Evolutionary conservation across 176 grass and related monocot species (phyloP), one percentile per base, ranked within the genome.

Genomic region (Juncus inflexus): DNA sequence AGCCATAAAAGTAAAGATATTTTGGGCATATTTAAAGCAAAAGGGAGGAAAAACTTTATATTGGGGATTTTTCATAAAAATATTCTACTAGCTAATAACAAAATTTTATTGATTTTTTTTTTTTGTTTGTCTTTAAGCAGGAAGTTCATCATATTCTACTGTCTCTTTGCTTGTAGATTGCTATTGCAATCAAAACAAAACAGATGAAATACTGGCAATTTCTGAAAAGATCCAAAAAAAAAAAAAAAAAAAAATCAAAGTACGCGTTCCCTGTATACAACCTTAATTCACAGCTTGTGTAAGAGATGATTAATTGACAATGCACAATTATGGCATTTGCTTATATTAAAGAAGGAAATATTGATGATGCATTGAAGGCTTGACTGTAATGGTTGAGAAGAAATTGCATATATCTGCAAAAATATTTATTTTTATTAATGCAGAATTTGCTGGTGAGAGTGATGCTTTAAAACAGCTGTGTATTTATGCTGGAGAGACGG

Each of bases 241-340:
- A 79, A 81, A 84, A 7, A 19, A 71, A 85, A 62, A 76, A 87
- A 73, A 90, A 85, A 66, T 77, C 91, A 12, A 60, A 87, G 12
- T 96, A 87, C 54, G 19, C 19, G 19, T 28, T 28, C 19, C 19
- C 19, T 78, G 15, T 78, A 63, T 16, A 84, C 87, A 74, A 78
- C 87, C 59, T 56, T 96, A 5, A 77, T 96, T 77, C 77, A 87
- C 83, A 90, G 84, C 52, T 60, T 96, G 50, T 96, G 91, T 70
- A 96, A 75, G 49, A 79, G 69, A 68, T 81, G 84, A 4, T 12
- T 83, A 49, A 71, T 89, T 73, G 82, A 91, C 57, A 69, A 81
- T 66, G 84, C 92, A 39, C 79, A 50, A 76, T 78, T 42, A 79
- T 97, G 72, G 85, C 82, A 55, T 84, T 79, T 37, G 80, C 76